Base-by-base conservation (phyloP, 768 basidiomycete genomes). In the Suillus occidentalis region DNA sequence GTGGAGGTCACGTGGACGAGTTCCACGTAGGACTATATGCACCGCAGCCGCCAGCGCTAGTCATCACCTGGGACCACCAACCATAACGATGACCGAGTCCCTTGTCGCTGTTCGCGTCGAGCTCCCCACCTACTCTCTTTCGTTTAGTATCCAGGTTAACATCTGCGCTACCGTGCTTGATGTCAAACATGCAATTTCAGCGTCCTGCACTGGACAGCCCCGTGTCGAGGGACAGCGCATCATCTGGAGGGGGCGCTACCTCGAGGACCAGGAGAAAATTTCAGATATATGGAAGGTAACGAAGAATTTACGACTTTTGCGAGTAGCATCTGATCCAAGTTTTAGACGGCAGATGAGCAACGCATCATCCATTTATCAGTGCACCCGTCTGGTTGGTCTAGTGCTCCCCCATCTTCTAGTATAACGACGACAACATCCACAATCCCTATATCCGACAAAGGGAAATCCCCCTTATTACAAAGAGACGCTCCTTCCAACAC, bases 381-480 rank as follows among this genome's bases (percentile, higher is more conserved):
- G n/a, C 88, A 89, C 72, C 89, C 90, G 28, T 89, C 89, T 34
- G 89, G 89, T 61, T 94, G 92, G 92, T 81, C 82, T 47, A 76
- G 81, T 28, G 66, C 76, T 14, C 88, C 89, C 34, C 88, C 85
- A 14, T 66, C 72, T 37, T 67, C 74, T 1, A 62, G 73, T 60
- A 39, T 70, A 18, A 50, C 4, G 31, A 31, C 31, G 4, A 4
- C 72, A 47, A 58, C 69, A 18, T 39, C 66, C 20, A 42, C 66
- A 34, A 62, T 55, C 53, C 43, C 61, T 60, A 42, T 64, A 39
- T 43, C 64, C 6, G 40, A 28, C 49, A 45, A 39, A 57, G 65
- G 45, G 4, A 60, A 63, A 60, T 50, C 56, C 3, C 61, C 67
- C 6, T 52, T n/a, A 36, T 45, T 12, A 20, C 58, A 59, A 43